A percentile compares a stretch with the other conserved stretches of the same genome.
phyloP scores from a whole-genome alignment of 306 rosid genomes.

The Trifolium fragiferum region DNA sequence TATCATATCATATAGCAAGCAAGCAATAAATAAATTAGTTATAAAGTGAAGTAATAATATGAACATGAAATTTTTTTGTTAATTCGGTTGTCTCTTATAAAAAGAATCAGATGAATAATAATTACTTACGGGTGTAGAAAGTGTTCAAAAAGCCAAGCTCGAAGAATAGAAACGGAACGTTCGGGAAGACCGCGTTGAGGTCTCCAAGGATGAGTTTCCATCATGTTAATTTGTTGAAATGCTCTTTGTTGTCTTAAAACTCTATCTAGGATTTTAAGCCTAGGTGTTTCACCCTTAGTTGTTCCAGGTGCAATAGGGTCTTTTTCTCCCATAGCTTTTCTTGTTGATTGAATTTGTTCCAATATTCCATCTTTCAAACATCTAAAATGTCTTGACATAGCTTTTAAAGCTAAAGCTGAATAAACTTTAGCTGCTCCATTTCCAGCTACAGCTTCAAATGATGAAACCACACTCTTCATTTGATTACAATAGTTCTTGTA shows the following conservation, averaged over 20 bases:
- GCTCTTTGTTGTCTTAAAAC: constrained; percentile 81
- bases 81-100: too few species aligned
- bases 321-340: constrained; percentile 84
- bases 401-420: constrained; percentile 83
- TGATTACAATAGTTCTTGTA: constrained; percentile 88
- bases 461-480: constrained; percentile 82
- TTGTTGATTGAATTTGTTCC: constrained; percentile 63
- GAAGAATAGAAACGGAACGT: constrained; percentile 81
- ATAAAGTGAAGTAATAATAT: not conserved
- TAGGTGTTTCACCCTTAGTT: constrained; percentile 83
- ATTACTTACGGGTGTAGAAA: constrained; percentile 87
- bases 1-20: not conserved
- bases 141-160: constrained; percentile 98
- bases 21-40: not conserved
- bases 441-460: constrained; percentile 86
- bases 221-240: constrained; percentile 84
- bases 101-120: too few species aligned
- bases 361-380: constrained; percentile 80
- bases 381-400: constrained; percentile 89
- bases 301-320: constrained; percentile 78
- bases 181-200: constrained; percentile 99
- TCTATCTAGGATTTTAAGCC: constrained; percentile 82
- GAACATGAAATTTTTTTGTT: not conserved
- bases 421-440: constrained; percentile 76
- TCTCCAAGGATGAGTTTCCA: constrained; percentile 97